These are phyloP conservation scores for Amylocarpus encephaloides DNA, from an alignment of 2,329 filamentous ascomycete genomes.

Conservation along the genomic window DNA sequence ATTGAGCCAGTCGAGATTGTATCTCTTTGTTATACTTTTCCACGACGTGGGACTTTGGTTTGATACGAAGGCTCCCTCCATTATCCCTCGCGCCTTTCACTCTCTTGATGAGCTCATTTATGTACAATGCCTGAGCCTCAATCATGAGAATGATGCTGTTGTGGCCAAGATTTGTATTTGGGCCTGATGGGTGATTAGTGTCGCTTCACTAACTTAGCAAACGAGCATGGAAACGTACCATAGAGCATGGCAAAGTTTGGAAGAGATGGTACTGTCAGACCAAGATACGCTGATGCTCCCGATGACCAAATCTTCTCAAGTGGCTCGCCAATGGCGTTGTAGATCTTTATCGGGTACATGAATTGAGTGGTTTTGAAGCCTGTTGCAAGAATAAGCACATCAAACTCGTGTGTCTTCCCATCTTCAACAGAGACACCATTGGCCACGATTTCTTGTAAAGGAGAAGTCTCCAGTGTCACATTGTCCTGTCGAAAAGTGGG, in stretches of 20 bases:
- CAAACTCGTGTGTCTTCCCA: constrained; percentile 40
- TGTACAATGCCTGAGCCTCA: constrained; percentile 24
- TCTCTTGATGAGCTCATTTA: constrained; percentile 25
- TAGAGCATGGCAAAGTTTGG: constrained; percentile 28
- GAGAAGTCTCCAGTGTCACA: constrained; percentile 44
- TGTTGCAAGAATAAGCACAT: constrained; percentile 51
- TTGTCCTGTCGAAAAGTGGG: constrained; percentile 41
- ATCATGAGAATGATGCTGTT: constrained; percentile 28
- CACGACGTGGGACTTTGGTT: constrained; percentile 37
- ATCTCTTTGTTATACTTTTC: constrained; percentile 21
- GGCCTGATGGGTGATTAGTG: constrained; percentile 33
- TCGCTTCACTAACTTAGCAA: constrained; percentile 28
- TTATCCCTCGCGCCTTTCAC: constrained; percentile 40
- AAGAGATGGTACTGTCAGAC: constrained; percentile 18
- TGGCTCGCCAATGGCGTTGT: constrained; percentile 37
- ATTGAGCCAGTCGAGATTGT: constrained; percentile 14
- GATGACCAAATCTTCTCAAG: constrained; percentile 47
- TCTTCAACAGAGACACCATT: constrained; percentile 41
- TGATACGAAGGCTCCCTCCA: constrained; percentile 38
- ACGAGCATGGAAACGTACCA: constrained; percentile 28
- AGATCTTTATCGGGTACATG: constrained; percentile 49
- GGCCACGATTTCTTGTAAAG: constrained; percentile 41
- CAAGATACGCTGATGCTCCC: constrained; percentile 35
- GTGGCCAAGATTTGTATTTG: constrained; percentile 28
- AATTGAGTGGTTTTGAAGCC: constrained; percentile 55